phyloP scores from a whole-genome alignment of 2,329 filamentous ascomycete species.

The Lasiodiplodia citricola region DNA sequence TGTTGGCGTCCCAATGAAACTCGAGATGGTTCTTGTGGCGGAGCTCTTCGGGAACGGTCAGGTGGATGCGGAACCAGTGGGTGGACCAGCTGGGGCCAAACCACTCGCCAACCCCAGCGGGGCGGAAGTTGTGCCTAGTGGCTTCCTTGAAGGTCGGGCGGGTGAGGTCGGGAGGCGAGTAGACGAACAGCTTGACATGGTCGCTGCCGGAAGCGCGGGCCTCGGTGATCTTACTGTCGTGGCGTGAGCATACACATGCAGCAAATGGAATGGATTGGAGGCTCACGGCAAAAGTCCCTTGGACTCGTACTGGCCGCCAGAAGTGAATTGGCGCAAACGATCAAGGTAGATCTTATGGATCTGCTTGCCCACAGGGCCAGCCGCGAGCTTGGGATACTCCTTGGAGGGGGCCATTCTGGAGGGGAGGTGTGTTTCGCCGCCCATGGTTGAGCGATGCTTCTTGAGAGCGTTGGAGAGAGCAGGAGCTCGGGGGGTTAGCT shows the following conservation, averaged over 20 bases:
- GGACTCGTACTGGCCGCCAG: conserved; percentile 70
- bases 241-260: neutral
- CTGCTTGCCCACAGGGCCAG: conserved; percentile 47
- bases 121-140: conserved; percentile 73
- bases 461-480: conserved; percentile 1
- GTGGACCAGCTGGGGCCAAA: conserved; percentile 98
- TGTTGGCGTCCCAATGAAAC: conserved; percentile 94
- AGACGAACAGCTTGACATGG: conserved; percentile 83
- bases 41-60: conserved; percentile 78
- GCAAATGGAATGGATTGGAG: conserved; percentile 15
- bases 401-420: conserved; percentile 34
- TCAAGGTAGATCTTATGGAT: conserved; percentile 86
- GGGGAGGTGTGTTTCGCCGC: conserved; percentile 41
- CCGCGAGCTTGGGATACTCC: conserved; percentile 41
- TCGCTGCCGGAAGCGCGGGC: conserved; percentile 70
- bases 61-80: conserved; percentile 89
- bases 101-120: conserved; percentile 73
- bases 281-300: conserved; percentile 74
- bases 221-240: conserved; percentile 71
- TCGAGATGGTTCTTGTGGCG: conserved; percentile 81
- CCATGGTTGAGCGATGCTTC: conserved; percentile 35
- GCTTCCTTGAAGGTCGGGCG: conserved; percentile 89
- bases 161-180: conserved; percentile 78
- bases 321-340: conserved; percentile 81
- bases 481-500: conserved; percentile 16